These are phyloP conservation scores for Cordyceps pruinosa DNA, from an alignment of 2,329 filamentous ascomycete genomes.

Conservation along the genomic window DNA sequence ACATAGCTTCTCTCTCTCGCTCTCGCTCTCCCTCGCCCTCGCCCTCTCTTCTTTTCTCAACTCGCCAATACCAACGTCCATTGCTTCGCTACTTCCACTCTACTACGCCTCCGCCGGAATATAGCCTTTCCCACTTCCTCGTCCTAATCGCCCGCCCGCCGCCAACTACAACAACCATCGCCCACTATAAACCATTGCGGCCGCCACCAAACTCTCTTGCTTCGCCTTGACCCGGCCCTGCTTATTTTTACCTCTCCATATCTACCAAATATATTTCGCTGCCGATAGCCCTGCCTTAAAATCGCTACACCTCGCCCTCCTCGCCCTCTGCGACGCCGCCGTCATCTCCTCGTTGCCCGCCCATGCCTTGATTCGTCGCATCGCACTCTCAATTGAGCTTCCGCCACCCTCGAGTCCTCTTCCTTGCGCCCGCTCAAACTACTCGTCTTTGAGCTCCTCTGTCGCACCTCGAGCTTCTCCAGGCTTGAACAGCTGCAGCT, in stretches of 20 bases:
- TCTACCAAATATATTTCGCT: not conserved
- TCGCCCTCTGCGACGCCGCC: not conserved
- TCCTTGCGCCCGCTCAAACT: not conserved
- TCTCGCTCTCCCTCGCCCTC: not conserved
- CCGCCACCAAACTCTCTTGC: not conserved
- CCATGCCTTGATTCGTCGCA: not conserved
- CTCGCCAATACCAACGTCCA: not conserved
- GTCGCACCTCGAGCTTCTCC: not conserved
- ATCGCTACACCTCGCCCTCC: not conserved
- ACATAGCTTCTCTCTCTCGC: not conserved
- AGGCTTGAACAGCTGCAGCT: not conserved
- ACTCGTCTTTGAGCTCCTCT: not conserved
- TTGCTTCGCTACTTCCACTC: not conserved
- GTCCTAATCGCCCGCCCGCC: not conserved
- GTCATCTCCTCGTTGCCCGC: not conserved
- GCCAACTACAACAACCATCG: not conserved
- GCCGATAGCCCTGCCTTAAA: not conserved
- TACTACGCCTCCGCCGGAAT: not conserved
- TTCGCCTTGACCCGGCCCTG: slow-evolving; percentile 6
- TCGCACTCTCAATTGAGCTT: not conserved
- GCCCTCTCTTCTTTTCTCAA: not conserved
- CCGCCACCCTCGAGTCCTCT: not conserved
- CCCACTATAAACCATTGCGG: not conserved
- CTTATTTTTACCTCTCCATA: not conserved
- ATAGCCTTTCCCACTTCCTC: not conserved